Conservation (phyloP, 2,329 filamentous ascomycete genomes). For the Monilinia aucupariae region DNA sequence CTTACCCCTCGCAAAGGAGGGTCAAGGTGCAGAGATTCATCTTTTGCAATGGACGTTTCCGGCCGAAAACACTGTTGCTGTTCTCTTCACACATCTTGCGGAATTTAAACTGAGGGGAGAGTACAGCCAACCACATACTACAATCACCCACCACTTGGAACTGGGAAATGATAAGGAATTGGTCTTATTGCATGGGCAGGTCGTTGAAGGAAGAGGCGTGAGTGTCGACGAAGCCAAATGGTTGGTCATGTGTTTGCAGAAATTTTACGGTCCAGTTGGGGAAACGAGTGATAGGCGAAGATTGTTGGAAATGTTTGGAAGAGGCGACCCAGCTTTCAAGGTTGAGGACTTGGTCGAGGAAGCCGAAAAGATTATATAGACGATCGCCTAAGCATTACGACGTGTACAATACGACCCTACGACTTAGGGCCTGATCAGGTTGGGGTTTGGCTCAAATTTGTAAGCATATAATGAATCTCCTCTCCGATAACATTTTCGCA, state of each 20-base stretch:
- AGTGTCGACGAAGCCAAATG: slow-evolving; percentile 78
- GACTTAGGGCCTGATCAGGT: not conserved
- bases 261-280: slow-evolving; percentile 72
- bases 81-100: slow-evolving; percentile 90
- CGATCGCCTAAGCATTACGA: not conserved
- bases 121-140: slow-evolving; percentile 88
- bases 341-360: slow-evolving; percentile 84
- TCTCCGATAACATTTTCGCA: not conserved
- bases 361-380: slow-evolving; percentile 67
- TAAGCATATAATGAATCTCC: not conserved
- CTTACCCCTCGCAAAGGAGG: slow-evolving; percentile 69
- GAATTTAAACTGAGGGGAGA: slow-evolving; percentile 89
- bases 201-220: slow-evolving; percentile 71
- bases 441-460: not conserved
- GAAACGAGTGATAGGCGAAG: slow-evolving; percentile 56
- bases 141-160: slow-evolving; percentile 85
- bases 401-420: not conserved
- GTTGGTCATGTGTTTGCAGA: slow-evolving; percentile 87
- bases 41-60: slow-evolving; percentile 97
- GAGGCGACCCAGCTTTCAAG: slow-evolving; percentile 72
- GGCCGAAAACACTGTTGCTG: slow-evolving; percentile 58
- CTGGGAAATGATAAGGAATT: slow-evolving; percentile 67
- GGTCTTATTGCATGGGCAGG: slow-evolving; percentile 78
- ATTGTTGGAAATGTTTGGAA: slow-evolving; percentile 75
- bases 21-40: slow-evolving; percentile 80